These are phyloP conservation scores for Pseudonitzschia pungens DNA, from an alignment of 108 stramenopile species.

Conservation along the genomic window DNA sequence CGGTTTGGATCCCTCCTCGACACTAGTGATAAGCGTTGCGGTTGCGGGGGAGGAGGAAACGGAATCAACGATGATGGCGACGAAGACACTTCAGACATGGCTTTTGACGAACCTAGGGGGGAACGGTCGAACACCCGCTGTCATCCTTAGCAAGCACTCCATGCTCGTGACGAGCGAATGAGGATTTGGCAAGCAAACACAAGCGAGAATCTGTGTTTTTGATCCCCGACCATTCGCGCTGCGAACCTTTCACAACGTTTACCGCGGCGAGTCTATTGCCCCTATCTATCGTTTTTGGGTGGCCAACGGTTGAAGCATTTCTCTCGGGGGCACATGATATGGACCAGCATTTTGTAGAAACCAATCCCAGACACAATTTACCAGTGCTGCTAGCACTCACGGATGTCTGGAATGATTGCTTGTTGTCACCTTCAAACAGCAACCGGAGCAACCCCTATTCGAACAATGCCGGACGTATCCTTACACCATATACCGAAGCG, in stretches of 20 bases:
- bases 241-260: conserved; percentile 74
- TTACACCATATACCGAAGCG: conserved; percentile 58
- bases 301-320: conserved; percentile 54
- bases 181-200: conserved; percentile 32
- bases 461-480: conserved; percentile 41
- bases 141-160: conserved; percentile 63
- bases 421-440: conserved; percentile 28
- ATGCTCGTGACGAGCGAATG: conserved; percentile 64
- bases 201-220: conserved; percentile 62
- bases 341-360: conserved; percentile 81
- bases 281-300: conserved; percentile 76
- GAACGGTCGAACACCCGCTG: conserved; percentile 32
- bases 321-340: conserved; percentile 78
- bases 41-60: conserved; percentile 49
- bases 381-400: conserved; percentile 70
- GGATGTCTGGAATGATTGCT: conserved; percentile 82
- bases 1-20: conserved; percentile 63
- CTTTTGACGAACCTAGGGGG: conserved; percentile 41
- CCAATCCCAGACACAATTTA: conserved; percentile 82
- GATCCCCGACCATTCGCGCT: conserved; percentile 62
- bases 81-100: conserved; percentile 54
- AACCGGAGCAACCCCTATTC: background rate
- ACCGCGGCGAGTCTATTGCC: conserved; percentile 75
- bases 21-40: conserved; percentile 64
- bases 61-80: conserved; percentile 28